A percentile compares a stretch with the other conserved stretches of the same genome.
Evolutionary conservation across 768 basidiomycete species (phyloP).

Genomic region (Mycena epipterygia): DNA sequence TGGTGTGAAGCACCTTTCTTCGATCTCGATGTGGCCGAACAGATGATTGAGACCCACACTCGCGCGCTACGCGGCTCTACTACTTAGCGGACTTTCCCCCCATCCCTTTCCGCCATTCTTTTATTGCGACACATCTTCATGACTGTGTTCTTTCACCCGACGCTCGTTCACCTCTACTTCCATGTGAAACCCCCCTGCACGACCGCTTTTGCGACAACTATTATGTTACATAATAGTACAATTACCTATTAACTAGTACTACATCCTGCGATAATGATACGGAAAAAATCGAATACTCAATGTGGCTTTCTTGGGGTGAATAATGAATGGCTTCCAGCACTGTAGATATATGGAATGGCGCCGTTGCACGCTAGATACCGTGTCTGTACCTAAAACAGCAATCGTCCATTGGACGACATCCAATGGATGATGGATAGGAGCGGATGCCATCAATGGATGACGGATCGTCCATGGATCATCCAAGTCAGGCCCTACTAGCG

Average conservation of each 20-base stretch:
- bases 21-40: conserved; percentile 16
- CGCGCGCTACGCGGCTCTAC: neutral
- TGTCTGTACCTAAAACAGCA: neutral
- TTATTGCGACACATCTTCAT: no score
- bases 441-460: conserved; percentile 22
- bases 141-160: no score
- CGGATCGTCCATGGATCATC: conserved; percentile 20
- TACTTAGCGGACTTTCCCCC: neutral
- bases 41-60: conserved; percentile 1
- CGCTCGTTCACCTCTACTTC: no score
- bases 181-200: no score
- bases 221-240: no score
- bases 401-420: conserved; percentile 6
- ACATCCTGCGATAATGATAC: neutral
- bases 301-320: neutral
- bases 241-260: no score
- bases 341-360: neutral
- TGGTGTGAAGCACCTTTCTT: conserved; percentile 29
- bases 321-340: neutral
- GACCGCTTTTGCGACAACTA: no score
- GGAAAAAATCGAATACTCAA: neutral
- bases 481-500: conserved; percentile 25
- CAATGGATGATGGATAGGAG: conserved; percentile 19
- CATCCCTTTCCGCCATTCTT: neutral
- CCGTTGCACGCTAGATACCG: neutral